A percentile compares a stretch with the other conserved stretches of the same genome.
phyloP scores from a whole-genome alignment of 331 rosid species.

The Malus hybrid region DNA sequence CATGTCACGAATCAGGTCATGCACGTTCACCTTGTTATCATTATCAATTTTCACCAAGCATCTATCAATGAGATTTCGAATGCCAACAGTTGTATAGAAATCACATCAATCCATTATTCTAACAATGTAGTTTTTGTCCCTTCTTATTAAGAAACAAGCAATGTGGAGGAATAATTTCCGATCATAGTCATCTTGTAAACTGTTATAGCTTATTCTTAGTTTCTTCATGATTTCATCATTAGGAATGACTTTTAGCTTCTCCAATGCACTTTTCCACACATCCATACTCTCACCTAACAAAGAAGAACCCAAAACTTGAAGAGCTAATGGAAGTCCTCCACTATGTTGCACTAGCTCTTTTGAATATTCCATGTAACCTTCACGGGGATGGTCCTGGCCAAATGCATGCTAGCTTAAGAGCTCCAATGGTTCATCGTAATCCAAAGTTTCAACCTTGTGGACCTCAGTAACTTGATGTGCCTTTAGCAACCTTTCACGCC shows the following conservation, averaged over 20 bases:
- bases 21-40: not conserved
- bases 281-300: not conserved
- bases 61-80: not conserved
- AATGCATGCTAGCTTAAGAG: constrained; percentile 17
- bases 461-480: not conserved
- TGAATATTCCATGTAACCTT: not conserved
- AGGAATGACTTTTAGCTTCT: not conserved
- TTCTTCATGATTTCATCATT: not conserved
- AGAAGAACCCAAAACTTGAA: constrained; percentile 6
- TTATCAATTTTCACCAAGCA: not conserved
- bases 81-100: not conserved
- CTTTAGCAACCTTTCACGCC: not conserved
- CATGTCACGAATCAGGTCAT: not conserved
- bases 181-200: not conserved
- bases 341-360: not conserved
- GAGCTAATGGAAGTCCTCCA: constrained; percentile 9
- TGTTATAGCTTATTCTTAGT: constrained; percentile 2
- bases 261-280: not conserved
- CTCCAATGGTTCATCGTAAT: not conserved
- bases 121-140: not conserved
- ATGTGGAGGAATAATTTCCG: constrained; percentile 1
- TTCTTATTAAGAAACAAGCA: constrained; percentile 1
- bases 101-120: constrained; percentile 1
- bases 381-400: not conserved
- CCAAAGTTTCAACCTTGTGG: not conserved